Base-by-base conservation (phyloP, 768 basidiomycete genomes). In the Ramaria sp. region DNA sequence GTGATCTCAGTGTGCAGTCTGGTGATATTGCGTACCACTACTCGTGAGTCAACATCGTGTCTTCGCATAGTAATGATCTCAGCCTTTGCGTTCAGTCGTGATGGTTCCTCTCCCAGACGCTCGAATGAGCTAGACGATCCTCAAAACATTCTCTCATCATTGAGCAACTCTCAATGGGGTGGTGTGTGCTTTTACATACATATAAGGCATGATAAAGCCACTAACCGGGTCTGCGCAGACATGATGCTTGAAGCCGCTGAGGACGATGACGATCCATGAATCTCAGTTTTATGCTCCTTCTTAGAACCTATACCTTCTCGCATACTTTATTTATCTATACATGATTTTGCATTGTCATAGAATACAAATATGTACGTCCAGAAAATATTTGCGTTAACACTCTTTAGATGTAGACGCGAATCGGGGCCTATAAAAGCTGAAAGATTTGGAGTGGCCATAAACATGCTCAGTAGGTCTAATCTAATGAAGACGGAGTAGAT, bases 161-260 rank as follows among this genome's bases (percentile, higher is more conserved):
- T 84, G 68, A 75, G 82, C 57, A 76, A 73, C 56, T 84, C 83
- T n/a, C 71, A 79, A 50, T 86, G 85, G 85, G 79, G 80, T 61
- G 83, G 84, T 83, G 61, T 61, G 82, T 67, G 3, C 7, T 50
- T 30, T 16, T 18, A 22, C 45, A 3, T 13, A 38, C 13, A 32
- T 47, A 6, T 22, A 22, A 0, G 45, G 28, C 8, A 30, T 24
- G 20, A 48, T 34, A 20, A 34, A n/a, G 30, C 48, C 24, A n/a
- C 25, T 50, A 10, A 18, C 20, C n/a, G 13, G 7, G 20, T 18
- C n/a, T 32, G 28, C 2, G 25, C n/a, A 50, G 48, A 50, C 15
- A 50, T 50, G 48, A 50, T 50, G 48, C 18, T 37, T 10, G 30
- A 50, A 36, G 34, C 28, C 8, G 48, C 48, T 8, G 48, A 50